These are phyloP conservation scores for Phycomyces nitens DNA, from an alignment of 192 early-diverging fungal species.

Conservation along the genomic window DNA sequence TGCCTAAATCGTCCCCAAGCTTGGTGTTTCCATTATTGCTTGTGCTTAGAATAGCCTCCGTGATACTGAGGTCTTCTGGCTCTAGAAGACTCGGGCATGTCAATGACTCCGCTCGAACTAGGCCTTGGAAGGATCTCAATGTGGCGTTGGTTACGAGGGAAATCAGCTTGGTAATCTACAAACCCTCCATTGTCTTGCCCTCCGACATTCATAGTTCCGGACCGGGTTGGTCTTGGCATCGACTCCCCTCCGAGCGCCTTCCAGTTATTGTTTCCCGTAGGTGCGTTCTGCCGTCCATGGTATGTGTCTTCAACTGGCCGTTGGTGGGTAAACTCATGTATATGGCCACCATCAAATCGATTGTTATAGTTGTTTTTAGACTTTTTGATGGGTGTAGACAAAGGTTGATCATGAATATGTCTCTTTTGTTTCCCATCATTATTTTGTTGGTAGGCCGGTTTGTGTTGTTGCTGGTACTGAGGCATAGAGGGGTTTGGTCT, in stretches of 20 bases:
- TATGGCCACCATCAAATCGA: too few relatives aligned
- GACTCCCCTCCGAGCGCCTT: neutral
- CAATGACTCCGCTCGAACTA: constrained; percentile 10
- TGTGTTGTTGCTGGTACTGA: neutral
- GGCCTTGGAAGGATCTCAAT: neutral
- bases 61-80: constrained; percentile 8
- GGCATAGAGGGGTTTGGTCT: too few relatives aligned
- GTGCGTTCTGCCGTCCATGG: neutral
- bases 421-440: too few relatives aligned
- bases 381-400: neutral
- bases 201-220: constrained; percentile 5
- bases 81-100: neutral
- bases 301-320: neutral
- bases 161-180: constrained; percentile 1
- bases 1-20: too few relatives aligned
- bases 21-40: neutral
- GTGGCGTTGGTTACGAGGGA: neutral
- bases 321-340: neutral
- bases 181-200: neutral
- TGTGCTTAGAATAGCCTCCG: constrained; percentile 3
- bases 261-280: neutral
- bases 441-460: neutral
- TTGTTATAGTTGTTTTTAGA: neutral
- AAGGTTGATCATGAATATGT: too few relatives aligned
- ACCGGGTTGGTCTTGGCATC: constrained; percentile 5